phyloP scores from a whole-genome alignment of 2,329 filamentous ascomycete genomes.

The Orbilia oligospora region DNA sequence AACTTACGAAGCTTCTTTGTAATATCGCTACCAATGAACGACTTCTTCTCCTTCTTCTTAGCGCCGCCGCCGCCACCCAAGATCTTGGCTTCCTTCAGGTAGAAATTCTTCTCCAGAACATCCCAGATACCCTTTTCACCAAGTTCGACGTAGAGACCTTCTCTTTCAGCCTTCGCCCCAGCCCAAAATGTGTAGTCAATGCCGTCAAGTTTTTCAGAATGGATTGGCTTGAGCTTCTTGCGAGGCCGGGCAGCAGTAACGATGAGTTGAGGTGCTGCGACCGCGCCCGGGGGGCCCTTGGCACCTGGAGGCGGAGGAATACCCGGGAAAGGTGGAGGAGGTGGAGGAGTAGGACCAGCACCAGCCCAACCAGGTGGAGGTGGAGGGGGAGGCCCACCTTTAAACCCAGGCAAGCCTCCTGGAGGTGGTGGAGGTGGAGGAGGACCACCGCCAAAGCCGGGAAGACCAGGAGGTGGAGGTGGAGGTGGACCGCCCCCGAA shows the following conservation, averaged over 20 bases:
- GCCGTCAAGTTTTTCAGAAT: constrained; percentile 97
- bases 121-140: constrained; percentile 95
- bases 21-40: constrained; percentile 92
- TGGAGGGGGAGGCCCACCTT: constrained; percentile 66
- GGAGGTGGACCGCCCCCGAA: constrained; percentile 67
- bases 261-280: constrained; percentile 62
- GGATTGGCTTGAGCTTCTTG: constrained; percentile 99
- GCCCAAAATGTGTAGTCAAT: constrained; percentile 65
- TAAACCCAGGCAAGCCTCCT: constrained; percentile 65
- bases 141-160: constrained; percentile 95
- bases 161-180: constrained; percentile 77
- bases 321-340: constrained; percentile 68
- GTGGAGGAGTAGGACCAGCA: constrained; percentile 68
- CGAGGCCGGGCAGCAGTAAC: constrained; percentile 73
- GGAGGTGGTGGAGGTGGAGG: constrained; percentile 67
- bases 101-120: constrained; percentile 96
- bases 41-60: constrained; percentile 89
- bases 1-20: constrained; percentile 84
- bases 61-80: constrained; percentile 77
- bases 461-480: constrained; percentile 66
- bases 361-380: constrained; percentile 63
- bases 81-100: constrained; percentile 95
- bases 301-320: constrained; percentile 69
- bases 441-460: constrained; percentile 65
- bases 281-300: constrained; percentile 70